phyloP scores from a whole-genome alignment of 2,329 filamentous ascomycete genomes.

The Calonectria pseudoturangicola region DNA sequence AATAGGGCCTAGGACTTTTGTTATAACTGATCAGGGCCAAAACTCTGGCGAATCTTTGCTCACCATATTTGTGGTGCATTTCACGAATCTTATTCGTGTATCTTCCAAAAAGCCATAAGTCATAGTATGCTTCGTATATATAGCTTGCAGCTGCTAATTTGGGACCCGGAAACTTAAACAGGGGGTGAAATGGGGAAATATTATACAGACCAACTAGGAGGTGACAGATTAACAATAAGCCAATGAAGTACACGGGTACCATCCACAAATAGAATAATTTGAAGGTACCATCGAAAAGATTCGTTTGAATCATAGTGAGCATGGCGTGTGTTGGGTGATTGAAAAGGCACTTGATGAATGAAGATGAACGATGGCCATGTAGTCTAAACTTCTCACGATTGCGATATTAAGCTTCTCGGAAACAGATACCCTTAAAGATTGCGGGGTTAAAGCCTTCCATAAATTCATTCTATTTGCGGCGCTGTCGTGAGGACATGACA shows the following conservation, averaged over 20 bases:
- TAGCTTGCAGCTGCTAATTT: constrained; percentile 7
- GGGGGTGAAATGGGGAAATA: background rate
- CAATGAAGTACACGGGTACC: background rate
- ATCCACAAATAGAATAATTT: too few relatives aligned
- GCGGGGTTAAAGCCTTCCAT: too few relatives aligned
- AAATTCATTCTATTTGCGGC: too few relatives aligned
- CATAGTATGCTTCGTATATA: constrained; percentile 14
- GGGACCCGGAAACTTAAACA: background rate
- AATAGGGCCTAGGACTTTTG: constrained; percentile 55
- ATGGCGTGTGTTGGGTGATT: too few relatives aligned
- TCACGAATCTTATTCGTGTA: background rate
- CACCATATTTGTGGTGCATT: constrained; percentile 12
- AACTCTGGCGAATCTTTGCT: background rate
- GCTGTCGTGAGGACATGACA: too few relatives aligned
- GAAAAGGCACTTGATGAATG: too few relatives aligned
- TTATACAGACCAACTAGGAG: background rate
- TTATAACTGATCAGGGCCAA: background rate
- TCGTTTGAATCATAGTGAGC: too few relatives aligned
- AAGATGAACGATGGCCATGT: too few relatives aligned
- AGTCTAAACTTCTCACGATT: too few relatives aligned
- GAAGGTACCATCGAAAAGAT: too few relatives aligned
- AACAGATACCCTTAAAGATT: too few relatives aligned
- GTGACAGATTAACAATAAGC: background rate
- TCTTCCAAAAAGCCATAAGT: background rate
- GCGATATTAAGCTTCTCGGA: too few relatives aligned